Evolutionary conservation across 75 land plant genomes (phyloP), one percentile per base, ranked within the genome.

Genomic region (Azolla pinnata): DNA sequence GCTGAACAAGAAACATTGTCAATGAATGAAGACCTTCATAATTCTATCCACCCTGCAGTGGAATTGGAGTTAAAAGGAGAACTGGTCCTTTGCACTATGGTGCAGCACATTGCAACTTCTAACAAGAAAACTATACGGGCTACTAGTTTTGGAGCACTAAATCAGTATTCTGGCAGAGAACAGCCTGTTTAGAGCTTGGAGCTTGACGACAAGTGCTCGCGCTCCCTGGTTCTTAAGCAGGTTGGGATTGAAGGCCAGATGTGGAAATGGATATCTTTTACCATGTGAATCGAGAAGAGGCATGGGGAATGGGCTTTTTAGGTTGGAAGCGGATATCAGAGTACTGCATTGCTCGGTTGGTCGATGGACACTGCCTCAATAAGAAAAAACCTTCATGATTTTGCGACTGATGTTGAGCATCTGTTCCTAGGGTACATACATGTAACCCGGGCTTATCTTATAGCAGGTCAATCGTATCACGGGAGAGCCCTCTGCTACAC

Each of bases 201-300:
- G 2, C 49, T 46, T 2, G n/a, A 38, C n/a, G n/a, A n/a, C n/a
- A n/a, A n/a, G n/a, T n/a, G n/a, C n/a, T n/a, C n/a, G n/a, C n/a
- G 42, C 17, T 46, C 49, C 49, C 49, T 4, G 17, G 49, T 46
- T 46, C 42, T 7, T 38, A 18, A 46, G 49, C 49, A 46, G 49
- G 49, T 46, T 46, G 49, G 23, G n/a, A 38, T 14, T 18, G 49
- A 46, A 46, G 21, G 14, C 17, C 49, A 46, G 49, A 23, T 46
- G 21, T 46, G 49, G 49, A 18, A 46, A 46, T 46, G 49, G 21
- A 17, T 14, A 18, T 46, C 42, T 38, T 2, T 46, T 46, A 17
- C 49, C 17, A 46, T 46, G 23, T 18, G 21, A 2, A 14, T 46
- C 49, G 23, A 46, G 49, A 46, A 4, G 2, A 17, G 49, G 17